These are phyloP conservation scores for Cercophora sp. DNA, from an alignment of 495 filamentous ascomycete species.

Conservation along the genomic window DNA sequence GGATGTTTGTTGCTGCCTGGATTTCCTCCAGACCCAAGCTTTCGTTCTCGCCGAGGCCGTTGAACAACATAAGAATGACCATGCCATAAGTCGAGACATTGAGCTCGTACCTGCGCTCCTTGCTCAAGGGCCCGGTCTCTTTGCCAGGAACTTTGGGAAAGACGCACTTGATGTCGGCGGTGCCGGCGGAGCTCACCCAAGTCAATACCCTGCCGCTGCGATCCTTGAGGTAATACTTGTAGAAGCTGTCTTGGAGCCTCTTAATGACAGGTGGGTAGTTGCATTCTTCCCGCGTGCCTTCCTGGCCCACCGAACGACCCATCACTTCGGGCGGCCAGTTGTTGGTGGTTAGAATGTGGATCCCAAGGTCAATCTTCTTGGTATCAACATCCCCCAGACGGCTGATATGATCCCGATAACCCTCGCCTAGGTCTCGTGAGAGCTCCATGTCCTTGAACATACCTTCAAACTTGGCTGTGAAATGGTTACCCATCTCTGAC, in stretches of 20 bases:
- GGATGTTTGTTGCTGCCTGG: conserved; percentile 78
- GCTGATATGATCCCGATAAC: conserved; percentile 66
- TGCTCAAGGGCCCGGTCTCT: conserved; percentile 57
- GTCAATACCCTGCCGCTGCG: conserved; percentile 83
- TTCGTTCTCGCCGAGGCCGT: conserved; percentile 62
- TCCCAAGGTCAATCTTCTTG: conserved; percentile 69
- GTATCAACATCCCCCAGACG: conserved; percentile 60
- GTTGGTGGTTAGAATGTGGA: conserved; percentile 85
- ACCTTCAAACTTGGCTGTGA: conserved; percentile 85
- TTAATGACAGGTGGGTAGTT: conserved; percentile 75
- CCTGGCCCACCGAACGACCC: conserved; percentile 41
- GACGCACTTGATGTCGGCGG: conserved; percentile 75
- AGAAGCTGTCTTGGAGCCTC: conserved; percentile 76
- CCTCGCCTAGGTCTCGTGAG: conserved; percentile 76
- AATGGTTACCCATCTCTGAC: conserved; percentile 87
- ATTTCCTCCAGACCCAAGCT: conserved; percentile 80
- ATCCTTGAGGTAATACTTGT: conserved; percentile 82
- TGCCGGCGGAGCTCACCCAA: conserved; percentile 68
- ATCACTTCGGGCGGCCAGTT: conserved; percentile 92
- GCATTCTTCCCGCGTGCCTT: conserved; percentile 52
- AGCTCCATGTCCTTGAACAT: conserved; percentile 99
- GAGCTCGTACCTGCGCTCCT: conserved; percentile 77
- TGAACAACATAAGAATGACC: conserved; percentile 87
- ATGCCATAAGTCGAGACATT: conserved; percentile 92
- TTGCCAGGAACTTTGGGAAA: conserved; percentile 66